Evolutionary conservation across 2,329 filamentous ascomycete genomes (phyloP).

Genomic region (Daldinia sp.): DNA sequence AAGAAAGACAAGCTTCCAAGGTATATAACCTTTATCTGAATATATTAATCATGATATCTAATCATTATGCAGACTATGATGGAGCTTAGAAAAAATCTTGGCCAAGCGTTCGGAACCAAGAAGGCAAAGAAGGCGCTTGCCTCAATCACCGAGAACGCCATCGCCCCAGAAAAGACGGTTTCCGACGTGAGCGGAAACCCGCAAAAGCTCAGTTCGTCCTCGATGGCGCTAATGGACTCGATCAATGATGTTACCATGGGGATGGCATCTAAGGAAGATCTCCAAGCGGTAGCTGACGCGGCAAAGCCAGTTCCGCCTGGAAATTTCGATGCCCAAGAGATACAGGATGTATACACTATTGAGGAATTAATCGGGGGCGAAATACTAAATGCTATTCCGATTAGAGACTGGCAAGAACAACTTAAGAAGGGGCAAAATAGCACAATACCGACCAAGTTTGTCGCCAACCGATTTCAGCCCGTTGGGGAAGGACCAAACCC

Average conservation of each 20-base stretch:
- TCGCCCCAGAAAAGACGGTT: conserved; percentile 70
- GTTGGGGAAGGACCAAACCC: conserved; percentile 63
- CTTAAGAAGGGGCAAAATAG: conserved; percentile 66
- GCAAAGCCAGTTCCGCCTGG: conserved; percentile 77
- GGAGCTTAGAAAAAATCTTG: conserved; percentile 73
- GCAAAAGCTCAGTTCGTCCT: conserved; percentile 63
- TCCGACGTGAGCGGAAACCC: conserved; percentile 46
- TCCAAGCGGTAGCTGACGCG: conserved; percentile 70
- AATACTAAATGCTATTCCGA: conserved; percentile 71
- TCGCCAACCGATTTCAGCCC: conserved; percentile 67
- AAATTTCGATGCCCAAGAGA: conserved; percentile 71
- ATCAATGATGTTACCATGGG: conserved; percentile 68
- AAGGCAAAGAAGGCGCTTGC: conserved; percentile 81
- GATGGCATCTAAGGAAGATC: conserved; percentile 73
- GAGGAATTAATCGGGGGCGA: conserved; percentile 72
- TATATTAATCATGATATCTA: conserved; percentile 31
- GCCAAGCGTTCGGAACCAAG: conserved; percentile 83
- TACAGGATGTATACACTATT: conserved; percentile 77
- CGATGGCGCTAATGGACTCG: conserved; percentile 67
- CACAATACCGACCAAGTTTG: conserved; percentile 67
- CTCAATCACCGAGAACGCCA: conserved; percentile 70
- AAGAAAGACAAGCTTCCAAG: conserved; percentile 49
- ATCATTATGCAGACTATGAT: conserved; percentile 58
- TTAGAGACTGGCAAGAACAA: conserved; percentile 78
- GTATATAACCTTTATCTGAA: conserved; percentile 41